Percentiles rank a stretch among this genome's conserved stretches.
phyloP scores from a whole-genome alignment of 805 yeast genomes.

The Ogataea methanolica region DNA sequence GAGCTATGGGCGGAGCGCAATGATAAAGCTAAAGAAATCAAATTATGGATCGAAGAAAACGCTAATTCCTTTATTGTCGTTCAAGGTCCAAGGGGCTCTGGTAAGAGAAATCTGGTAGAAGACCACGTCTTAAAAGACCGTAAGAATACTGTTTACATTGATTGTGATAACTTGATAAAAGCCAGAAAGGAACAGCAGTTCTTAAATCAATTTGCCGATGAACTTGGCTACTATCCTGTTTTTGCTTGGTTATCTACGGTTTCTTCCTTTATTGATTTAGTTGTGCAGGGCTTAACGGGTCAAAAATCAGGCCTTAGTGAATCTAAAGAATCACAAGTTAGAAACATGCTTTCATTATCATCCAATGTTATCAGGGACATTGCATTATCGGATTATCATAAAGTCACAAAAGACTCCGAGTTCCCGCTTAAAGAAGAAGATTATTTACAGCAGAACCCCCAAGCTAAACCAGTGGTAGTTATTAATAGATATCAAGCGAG shows the following conservation, averaged over 20 bases:
- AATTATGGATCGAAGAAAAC: conserved; percentile 81
- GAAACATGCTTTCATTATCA: conserved; percentile 71
- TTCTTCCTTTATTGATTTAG: conserved; percentile 75
- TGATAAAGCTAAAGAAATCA: conserved; percentile 62
- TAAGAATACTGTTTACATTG: conserved; percentile 60
- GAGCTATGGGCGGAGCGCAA: conserved; percentile 64
- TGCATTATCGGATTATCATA: conserved; percentile 41
- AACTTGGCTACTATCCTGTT: conserved; percentile 87
- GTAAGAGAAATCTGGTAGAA: conserved; percentile 75
- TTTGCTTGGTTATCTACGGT: conserved; percentile 88
- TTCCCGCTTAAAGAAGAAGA: conserved; percentile 60
- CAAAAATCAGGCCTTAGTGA: conserved; percentile 90
- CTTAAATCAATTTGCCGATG: conserved; percentile 62
- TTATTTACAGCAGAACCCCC: conserved; percentile 80
- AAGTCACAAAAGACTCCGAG: conserved; percentile 21
- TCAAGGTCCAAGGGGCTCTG: conserved; percentile 94
- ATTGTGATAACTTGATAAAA: conserved; percentile 73
- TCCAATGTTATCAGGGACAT: conserved; percentile 70
- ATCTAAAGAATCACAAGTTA: conserved; percentile 73
- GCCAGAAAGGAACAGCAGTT: conserved; percentile 70
- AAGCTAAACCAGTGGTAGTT: conserved; percentile 78
- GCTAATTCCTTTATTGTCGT: conserved; percentile 86
- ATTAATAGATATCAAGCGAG: conserved; percentile 63
- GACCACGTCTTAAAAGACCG: conserved; percentile 60
- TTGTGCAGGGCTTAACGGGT: conserved; percentile 86